Percentiles rank a stretch among this genome's conserved stretches.
phyloP scores from a whole-genome alignment of 192 early-diverging fungal species.

The Gaertneriomyces semiglobifer region DNA sequence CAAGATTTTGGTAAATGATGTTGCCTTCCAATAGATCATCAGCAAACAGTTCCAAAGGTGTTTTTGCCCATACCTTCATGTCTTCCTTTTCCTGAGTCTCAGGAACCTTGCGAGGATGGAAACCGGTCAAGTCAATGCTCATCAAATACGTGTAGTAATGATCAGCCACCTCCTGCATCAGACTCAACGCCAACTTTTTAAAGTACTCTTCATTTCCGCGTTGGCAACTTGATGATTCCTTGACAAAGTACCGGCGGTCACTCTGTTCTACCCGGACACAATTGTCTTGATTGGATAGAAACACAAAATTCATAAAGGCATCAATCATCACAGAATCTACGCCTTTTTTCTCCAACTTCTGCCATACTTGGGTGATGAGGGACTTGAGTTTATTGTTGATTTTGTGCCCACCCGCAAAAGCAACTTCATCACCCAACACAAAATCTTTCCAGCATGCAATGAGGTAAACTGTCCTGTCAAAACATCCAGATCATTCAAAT shows the following conservation, averaged over 20 bases:
- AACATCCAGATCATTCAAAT: conserved; percentile 11
- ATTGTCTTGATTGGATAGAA: conserved; percentile 17
- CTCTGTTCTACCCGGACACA: conserved; percentile 13
- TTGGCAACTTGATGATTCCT: not conserved
- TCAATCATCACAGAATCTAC: conserved; percentile 5
- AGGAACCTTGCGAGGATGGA: conserved; percentile 16
- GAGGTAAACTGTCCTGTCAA: conserved; percentile 11
- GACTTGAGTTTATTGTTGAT: conserved; percentile 16
- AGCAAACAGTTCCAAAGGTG: conserved; percentile 18
- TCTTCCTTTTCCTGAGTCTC: conserved; percentile 15
- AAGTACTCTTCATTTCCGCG: conserved; percentile 12
- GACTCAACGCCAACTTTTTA: not conserved
- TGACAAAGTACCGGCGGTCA: conserved; percentile 16
- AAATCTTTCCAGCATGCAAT: not conserved
- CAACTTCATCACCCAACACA: conserved; percentile 13
- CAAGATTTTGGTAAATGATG: not conserved
- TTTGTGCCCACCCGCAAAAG: conserved; percentile 21
- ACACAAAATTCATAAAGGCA: conserved; percentile 2
- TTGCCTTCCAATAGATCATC: conserved; percentile 11
- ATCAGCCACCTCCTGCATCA: conserved; percentile 14
- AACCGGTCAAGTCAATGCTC: conserved; percentile 10
- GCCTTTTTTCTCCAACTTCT: conserved; percentile 18
- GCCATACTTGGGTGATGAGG: conserved; percentile 3
- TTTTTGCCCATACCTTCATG: conserved; percentile 5
- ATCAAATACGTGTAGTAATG: conserved; percentile 28